These are phyloP conservation scores for Luffa aegyptiaca DNA, from an alignment of 306 rosid species.

Conservation along the genomic window DNA sequence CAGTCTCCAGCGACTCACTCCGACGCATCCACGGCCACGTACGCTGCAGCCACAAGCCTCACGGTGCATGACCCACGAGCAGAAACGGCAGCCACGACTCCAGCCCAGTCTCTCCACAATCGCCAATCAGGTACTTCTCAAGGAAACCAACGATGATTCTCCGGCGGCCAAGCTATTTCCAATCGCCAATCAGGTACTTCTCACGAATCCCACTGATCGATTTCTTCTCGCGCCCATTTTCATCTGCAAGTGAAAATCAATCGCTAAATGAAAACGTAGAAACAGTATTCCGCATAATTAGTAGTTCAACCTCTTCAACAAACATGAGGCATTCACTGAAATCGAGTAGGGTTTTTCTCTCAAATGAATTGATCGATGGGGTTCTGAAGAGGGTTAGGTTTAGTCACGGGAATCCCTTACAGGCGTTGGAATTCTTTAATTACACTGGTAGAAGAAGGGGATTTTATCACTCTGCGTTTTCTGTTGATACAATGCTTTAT, in stretches of 20 bases:
- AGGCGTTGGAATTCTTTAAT: constrained; percentile 59
- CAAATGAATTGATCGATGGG: constrained; percentile 58
- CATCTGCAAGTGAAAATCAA: constrained; percentile 15
- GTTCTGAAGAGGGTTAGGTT: constrained; percentile 74
- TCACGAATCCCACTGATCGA: not conserved
- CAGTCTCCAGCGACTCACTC: too few relatives aligned
- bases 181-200: constrained; percentile 18
- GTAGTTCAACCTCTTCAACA: constrained; percentile 25
- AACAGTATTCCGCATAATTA: constrained; percentile 33
- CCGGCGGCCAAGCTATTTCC: constrained; percentile 6
- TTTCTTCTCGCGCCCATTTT: constrained; percentile 18
- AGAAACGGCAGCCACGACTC: too few relatives aligned
- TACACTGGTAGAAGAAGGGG: constrained; percentile 57
- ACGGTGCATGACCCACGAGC: too few relatives aligned
- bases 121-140: not conserved
- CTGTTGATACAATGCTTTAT: constrained; percentile 77
- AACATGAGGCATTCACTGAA: constrained; percentile 37
- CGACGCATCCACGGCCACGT: too few relatives aligned
- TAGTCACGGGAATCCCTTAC: constrained; percentile 69
- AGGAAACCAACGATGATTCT: constrained; percentile 15
- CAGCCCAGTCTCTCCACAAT: too few relatives aligned
- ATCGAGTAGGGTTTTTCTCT: constrained; percentile 54
- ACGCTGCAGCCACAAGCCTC: too few relatives aligned
- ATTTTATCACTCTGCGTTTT: constrained; percentile 54
- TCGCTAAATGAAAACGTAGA: constrained; percentile 30